Evolutionary conservation across 805 yeast genomes (phyloP), one percentile per base, ranked within the genome.

Genomic region (Ogataea parapolymorpha): DNA sequence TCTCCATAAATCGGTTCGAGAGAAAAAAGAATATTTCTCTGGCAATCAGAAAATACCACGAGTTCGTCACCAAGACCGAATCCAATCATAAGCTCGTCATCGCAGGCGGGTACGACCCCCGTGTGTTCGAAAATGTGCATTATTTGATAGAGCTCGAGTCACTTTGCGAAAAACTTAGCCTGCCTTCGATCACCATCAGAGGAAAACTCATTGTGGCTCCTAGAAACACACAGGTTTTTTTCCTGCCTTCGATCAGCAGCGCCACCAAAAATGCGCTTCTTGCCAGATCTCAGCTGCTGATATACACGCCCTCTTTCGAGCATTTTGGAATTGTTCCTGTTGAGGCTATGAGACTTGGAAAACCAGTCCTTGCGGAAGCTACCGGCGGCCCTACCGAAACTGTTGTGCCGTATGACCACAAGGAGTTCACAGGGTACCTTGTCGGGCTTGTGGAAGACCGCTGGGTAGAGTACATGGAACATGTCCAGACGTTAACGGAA

Each of bases 291-390:
- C 72, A 74, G 34, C 51, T 85, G 41, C 69, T 93, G 16, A 64
- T 90, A 32, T 93, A 93, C 58, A 93, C 99, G 0, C 99, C 99
- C 3, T 72, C 85, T 0, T 75, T 75, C 53, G 99, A 93, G 62
- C 99, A 93, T 65, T 93, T 93, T 59, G 99, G 99, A 11, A 93
- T 93, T 49, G 99, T 93, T 8, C 99, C 99, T 1, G 71, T 93
- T 12, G 99, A 93, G 60, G 90, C 96, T 10, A 90, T 93, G 97
- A 72, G 82, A 34, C 71, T 77, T 42, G 83, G 85, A 22, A 82
- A 82, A 0, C 88, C 95, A 0, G 96, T 90, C 0, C 65, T 93
- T 37, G 96, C 96, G 0, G 82, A 83, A 5, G 79, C 85, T 55
- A 79, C 79, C 28, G 99, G 99, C 20, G 99, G 99, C 0, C 99